Evolutionary conservation across 2,329 filamentous ascomycete species (phyloP).

Genomic region (Pseudocercospora vitis): DNA sequence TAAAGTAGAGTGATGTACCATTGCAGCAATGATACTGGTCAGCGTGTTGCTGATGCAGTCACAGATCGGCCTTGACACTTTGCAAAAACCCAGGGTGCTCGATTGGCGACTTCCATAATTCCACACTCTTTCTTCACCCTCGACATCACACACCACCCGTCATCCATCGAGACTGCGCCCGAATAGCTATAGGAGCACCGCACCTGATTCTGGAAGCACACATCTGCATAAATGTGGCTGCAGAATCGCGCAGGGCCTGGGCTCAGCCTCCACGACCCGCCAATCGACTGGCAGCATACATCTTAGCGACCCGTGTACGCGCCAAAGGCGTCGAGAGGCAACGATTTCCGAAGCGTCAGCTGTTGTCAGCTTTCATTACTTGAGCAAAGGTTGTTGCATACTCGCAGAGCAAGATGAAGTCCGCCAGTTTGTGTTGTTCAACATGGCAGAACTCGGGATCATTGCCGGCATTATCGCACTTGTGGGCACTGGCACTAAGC

Average conservation of each 20-base stretch:
- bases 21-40: background rate
- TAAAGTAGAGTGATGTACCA: background rate
- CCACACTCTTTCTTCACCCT: too few relatives aligned
- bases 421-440: background rate
- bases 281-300: background rate
- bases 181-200: background rate
- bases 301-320: background rate
- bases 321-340: background rate
- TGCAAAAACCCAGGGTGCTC: too few relatives aligned
- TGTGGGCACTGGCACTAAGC: conserved; percentile 13
- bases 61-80: too few relatives aligned
- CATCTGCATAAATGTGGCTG: background rate
- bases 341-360: background rate
- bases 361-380: background rate
- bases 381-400: background rate
- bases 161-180: too few relatives aligned
- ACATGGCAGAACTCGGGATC: conserved; percentile 10
- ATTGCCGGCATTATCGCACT: conserved; percentile 10
- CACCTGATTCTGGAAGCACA: background rate
- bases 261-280: background rate
- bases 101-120: too few relatives aligned
- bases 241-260: background rate
- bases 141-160: too few relatives aligned
- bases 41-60: background rate
- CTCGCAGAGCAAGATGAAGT: background rate